Evolutionary conservation across 2,329 filamentous ascomycete species (phyloP).

Genomic region (Eutypella sp.): DNA sequence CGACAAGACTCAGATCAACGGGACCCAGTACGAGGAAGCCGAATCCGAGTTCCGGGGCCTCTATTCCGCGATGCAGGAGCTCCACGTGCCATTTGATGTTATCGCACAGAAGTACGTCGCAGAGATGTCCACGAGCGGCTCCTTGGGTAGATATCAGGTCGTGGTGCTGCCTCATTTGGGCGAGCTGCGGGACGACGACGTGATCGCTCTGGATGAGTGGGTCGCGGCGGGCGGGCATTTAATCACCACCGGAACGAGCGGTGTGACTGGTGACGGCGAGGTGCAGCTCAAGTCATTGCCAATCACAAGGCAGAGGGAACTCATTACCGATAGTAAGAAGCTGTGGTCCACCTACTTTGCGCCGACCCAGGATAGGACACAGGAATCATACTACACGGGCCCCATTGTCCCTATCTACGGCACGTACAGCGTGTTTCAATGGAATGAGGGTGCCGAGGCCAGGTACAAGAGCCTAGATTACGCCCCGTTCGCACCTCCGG

Average conservation of each 20-base stretch:
- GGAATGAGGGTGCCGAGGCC: constrained; percentile 5
- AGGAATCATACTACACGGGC: constrained; percentile 6
- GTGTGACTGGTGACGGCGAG: not conserved
- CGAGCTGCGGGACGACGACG: constrained; percentile 1
- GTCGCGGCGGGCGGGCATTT: constrained; percentile 7
- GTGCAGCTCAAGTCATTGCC: not conserved
- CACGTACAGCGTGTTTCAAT: constrained; percentile 8
- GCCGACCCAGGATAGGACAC: not conserved
- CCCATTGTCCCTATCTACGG: constrained; percentile 10
- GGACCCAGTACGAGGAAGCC: constrained; percentile 2
- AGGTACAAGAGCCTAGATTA: constrained; percentile 4
- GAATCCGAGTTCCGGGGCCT: constrained; percentile 11
- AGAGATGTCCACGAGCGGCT: not conserved
- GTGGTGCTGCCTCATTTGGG: constrained; percentile 11
- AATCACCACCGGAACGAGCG: constrained; percentile 9
- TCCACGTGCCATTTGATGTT: constrained; percentile 13
- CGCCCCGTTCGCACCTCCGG: not conserved
- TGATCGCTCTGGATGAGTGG: constrained; percentile 9
- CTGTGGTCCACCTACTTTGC: not conserved
- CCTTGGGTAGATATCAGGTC: constrained; percentile 5
- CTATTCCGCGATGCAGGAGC: constrained; percentile 13
- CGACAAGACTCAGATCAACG: constrained; percentile 4
- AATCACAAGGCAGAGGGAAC: not conserved
- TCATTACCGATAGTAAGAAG: not conserved
- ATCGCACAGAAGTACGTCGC: constrained; percentile 7